These are phyloP conservation scores for Harrya chromipes DNA, from an alignment of 768 basidiomycete species.

Conservation along the genomic window DNA sequence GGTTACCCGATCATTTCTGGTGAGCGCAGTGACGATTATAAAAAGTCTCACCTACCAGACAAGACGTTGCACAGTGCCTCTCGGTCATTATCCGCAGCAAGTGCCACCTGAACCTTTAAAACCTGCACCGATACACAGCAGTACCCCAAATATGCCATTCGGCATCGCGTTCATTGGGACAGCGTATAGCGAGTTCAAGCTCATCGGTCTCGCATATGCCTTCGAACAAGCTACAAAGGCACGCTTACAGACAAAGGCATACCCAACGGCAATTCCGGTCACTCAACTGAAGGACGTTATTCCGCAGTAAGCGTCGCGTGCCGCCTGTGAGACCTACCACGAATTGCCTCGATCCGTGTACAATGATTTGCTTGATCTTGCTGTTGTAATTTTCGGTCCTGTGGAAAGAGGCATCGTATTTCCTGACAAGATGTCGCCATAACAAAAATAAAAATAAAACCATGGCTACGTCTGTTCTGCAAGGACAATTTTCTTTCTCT, in stretches of 20 bases:
- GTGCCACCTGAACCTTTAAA: conserved; percentile 38
- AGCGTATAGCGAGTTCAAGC: conserved; percentile 55
- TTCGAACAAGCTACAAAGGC: conserved; percentile 64
- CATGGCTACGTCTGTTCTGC: conserved; percentile 57
- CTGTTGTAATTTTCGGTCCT: background rate
- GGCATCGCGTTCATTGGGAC: conserved; percentile 62
- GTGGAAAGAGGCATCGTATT: conserved; percentile 6
- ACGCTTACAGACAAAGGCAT: conserved; percentile 46
- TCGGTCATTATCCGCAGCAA: conserved; percentile 55
- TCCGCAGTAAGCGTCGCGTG: conserved; percentile 3
- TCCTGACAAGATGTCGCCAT: conserved; percentile 1
- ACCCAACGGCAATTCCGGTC: conserved; percentile 50
- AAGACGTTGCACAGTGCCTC: conserved; percentile 39
- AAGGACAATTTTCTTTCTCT: conserved; percentile 85
- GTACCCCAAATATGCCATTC: conserved; percentile 51
- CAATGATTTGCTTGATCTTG: background rate
- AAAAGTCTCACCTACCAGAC: conserved; percentile 2
- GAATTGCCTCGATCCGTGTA: conserved; percentile 1
- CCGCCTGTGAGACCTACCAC: conserved; percentile 6
- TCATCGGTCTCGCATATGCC: conserved; percentile 59
- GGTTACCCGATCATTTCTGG: conserved; percentile 69
- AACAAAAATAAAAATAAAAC: conserved; percentile 14
- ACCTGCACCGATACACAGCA: conserved; percentile 37
- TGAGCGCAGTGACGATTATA: conserved; percentile 21
- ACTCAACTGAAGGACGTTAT: conserved; percentile 45